Conservation (phyloP, 768 basidiomycete species). For the Solioccasus polychromus region DNA sequence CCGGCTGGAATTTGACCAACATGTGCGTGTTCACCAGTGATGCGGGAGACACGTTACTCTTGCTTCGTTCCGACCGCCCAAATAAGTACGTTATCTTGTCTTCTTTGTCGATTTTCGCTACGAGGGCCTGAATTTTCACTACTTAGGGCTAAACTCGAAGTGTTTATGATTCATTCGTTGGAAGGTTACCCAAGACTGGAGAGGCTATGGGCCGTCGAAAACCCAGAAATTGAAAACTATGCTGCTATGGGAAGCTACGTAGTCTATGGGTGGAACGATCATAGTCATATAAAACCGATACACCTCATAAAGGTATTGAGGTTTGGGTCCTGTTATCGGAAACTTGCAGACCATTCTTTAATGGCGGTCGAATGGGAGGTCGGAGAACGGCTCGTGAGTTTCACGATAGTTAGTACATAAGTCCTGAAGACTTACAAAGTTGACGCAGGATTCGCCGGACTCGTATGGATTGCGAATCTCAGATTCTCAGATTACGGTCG, state of each 20-base stretch:
- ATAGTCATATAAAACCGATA: neutral
- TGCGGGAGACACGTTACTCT: neutral
- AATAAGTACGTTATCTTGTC: neutral
- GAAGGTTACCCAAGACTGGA: neutral
- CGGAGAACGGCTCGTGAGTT: constrained; percentile 1
- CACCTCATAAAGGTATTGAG: constrained; percentile 3
- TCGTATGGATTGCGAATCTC: constrained; percentile 8
- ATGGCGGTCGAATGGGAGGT: constrained; percentile 1
- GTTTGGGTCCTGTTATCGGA: constrained; percentile 1
- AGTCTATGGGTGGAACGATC: constrained; percentile 10
- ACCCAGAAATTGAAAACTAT: neutral
- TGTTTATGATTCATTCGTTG: neutral
- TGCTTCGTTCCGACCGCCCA: constrained; percentile 2
- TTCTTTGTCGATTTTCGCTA: neutral
- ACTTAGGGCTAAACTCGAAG: neutral
- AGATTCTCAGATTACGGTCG: constrained; percentile 6
- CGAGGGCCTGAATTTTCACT: neutral
- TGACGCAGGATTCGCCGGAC: constrained; percentile 1
- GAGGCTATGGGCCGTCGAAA: neutral
- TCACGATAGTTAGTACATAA: neutral
- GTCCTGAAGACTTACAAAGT: neutral
- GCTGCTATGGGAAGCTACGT: constrained; percentile 5
- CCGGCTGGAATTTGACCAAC: neutral
- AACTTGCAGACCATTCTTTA: neutral
- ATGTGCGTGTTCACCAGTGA: constrained; percentile 5